phyloP scores from a whole-genome alignment of 192 early-diverging fungal species.

The Chytriomyces sp. region DNA sequence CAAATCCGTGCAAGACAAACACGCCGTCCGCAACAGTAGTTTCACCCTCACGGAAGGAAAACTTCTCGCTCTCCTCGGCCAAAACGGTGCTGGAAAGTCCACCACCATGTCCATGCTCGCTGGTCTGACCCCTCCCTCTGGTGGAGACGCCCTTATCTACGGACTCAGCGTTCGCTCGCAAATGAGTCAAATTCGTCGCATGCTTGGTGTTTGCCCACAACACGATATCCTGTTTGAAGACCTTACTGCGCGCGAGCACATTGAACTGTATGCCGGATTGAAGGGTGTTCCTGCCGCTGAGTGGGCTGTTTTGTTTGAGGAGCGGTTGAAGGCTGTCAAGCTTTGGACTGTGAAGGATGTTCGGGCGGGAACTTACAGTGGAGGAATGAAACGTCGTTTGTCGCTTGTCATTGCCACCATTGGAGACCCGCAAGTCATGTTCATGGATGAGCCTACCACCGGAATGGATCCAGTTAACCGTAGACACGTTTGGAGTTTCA shows the following conservation, averaged over 20 bases:
- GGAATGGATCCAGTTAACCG: constrained; percentile 86
- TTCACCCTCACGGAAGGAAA: constrained; percentile 55
- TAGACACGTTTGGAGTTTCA: constrained; percentile 76
- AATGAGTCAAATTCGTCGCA: constrained; percentile 67
- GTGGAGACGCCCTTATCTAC: constrained; percentile 73
- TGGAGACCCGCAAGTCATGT: constrained; percentile 70
- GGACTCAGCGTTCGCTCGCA: constrained; percentile 60
- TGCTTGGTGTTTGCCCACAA: constrained; percentile 82
- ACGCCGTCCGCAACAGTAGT: constrained; percentile 46
- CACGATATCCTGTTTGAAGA: constrained; percentile 80
- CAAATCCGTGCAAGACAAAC: constrained; percentile 39
- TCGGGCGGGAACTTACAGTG: constrained; percentile 71
- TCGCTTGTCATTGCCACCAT: constrained; percentile 75
- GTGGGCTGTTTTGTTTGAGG: constrained; percentile 62
- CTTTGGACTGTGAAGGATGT: constrained; percentile 69
- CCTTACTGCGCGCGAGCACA: constrained; percentile 74
- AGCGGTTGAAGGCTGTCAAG: constrained; percentile 70
- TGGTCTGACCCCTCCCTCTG: constrained; percentile 68
- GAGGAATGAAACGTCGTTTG: constrained; percentile 75
- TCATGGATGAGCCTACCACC: constrained; percentile 72
- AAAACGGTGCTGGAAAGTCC: constrained; percentile 80
- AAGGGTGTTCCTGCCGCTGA: constrained; percentile 66
- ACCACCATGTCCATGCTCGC: constrained; percentile 81
- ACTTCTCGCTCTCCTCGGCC: constrained; percentile 66
- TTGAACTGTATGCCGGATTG: constrained; percentile 74